Evolutionary conservation across 176 grass and related monocot species (phyloP).

Genomic region (Avena eriantha): DNA sequence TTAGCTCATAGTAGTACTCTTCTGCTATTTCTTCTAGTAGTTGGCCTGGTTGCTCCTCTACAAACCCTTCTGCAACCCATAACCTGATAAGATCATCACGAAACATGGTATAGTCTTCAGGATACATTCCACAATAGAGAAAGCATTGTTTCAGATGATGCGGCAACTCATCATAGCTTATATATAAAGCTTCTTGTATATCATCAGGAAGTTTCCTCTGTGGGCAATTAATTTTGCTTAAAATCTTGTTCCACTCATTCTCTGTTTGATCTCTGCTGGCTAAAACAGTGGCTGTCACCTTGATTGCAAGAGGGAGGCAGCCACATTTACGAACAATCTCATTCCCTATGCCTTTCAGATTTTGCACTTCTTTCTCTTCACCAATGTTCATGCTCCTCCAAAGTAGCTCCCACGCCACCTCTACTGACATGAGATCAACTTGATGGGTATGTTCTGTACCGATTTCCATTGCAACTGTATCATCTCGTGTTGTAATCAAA

Average conservation of each 20-base stretch:
- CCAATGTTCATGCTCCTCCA: background rate
- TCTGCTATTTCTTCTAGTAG: no score
- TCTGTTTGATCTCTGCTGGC: background rate
- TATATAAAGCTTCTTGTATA: background rate
- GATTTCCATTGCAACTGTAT: background rate
- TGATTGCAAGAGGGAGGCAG: background rate
- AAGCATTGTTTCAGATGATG: background rate
- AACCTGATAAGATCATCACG: no score
- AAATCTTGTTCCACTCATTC: background rate
- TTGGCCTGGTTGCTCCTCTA: no score
- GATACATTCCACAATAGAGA: no score
- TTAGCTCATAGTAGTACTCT: no score
- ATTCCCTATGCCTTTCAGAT: background rate
- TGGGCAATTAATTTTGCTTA: background rate
- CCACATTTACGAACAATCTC: background rate
- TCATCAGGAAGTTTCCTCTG: background rate
- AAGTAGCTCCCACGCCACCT: background rate
- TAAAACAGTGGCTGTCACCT: background rate
- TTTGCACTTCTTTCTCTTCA: background rate
- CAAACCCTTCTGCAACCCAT: no score
- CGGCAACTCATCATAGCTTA: background rate
- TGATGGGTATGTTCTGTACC: background rate
- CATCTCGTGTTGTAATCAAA: background rate
- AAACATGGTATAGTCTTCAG: no score
- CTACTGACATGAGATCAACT: background rate